Percentiles rank a stretch among this genome's conserved stretches.
phyloP scores from a whole-genome alignment of 2,329 filamentous ascomycete species.

The Cercospora citrullina region DNA sequence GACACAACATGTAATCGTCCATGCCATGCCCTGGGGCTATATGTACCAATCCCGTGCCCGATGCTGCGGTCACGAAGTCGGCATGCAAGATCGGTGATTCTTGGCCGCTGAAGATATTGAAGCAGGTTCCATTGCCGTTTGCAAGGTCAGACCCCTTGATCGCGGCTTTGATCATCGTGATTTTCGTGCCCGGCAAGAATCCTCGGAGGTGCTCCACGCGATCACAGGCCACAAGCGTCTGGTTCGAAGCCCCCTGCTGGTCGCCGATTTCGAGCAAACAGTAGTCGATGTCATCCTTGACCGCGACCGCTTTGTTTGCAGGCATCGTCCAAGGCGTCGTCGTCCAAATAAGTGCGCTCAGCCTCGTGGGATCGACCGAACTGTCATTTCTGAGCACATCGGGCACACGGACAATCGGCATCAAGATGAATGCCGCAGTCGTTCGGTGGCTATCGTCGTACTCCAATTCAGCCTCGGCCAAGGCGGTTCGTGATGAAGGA shows the following conservation, averaged over 20 bases:
- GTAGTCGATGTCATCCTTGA: conserved; percentile 75
- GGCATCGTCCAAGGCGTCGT: conserved; percentile 97
- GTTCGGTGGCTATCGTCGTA: conserved; percentile 75
- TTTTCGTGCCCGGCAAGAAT: conserved; percentile 48
- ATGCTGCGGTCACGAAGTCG: conserved; percentile 83
- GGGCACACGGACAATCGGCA: conserved; percentile 61
- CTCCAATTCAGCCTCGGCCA: conserved; percentile 82
- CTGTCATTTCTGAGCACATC: conserved; percentile 42
- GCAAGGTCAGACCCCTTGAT: conserved; percentile 67
- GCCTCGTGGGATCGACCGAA: conserved; percentile 47
- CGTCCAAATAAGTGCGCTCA: conserved; percentile 94
- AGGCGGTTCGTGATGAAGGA: conserved; percentile 72
- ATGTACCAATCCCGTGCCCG: conserved; percentile 95
- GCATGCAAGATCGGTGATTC: conserved; percentile 71
- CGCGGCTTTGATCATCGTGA: conserved; percentile 53
- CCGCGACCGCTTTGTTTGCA: conserved; percentile 84
- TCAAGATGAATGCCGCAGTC: conserved; percentile 74
- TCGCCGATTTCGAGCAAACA: conserved; percentile 36
- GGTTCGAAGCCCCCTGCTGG: conserved; percentile 23
- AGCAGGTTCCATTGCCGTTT: conserved; percentile 40
- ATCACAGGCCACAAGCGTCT: conserved; percentile 70
- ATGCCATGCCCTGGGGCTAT: conserved; percentile 92
- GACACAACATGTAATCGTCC: conserved; percentile 88
- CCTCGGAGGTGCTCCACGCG: conserved; percentile 62
- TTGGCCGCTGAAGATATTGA: conserved; percentile 45